phyloP scores from a whole-genome alignment of 345 rosid genomes.

The Hirschfeldia incana region DNA sequence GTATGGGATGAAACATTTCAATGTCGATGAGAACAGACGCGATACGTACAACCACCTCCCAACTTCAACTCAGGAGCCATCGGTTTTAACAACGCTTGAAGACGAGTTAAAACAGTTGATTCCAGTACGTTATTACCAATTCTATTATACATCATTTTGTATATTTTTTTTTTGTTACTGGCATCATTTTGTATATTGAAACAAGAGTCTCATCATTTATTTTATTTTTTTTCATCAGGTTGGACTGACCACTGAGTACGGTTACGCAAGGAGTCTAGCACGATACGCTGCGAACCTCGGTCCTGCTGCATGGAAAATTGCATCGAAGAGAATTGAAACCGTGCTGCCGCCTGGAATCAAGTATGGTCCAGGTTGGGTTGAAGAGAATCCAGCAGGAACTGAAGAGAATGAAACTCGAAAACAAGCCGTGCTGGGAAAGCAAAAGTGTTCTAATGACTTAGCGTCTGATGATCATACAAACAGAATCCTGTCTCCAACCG shows the following conservation, averaged over 20 bases:
- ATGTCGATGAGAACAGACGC: slow-evolving; percentile 76
- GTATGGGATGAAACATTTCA: slow-evolving; percentile 77
- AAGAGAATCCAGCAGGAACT: slow-evolving; percentile 51
- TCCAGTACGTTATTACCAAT: slow-evolving; percentile 56
- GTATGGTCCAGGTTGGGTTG: slow-evolving; percentile 83
- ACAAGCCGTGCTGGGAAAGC: slow-evolving; percentile 28
- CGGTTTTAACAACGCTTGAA: slow-evolving; percentile 51
- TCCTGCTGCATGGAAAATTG: slow-evolving; percentile 73
- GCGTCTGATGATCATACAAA: slow-evolving; percentile 43
- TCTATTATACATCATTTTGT: not conserved
- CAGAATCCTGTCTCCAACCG: slow-evolving; percentile 47
- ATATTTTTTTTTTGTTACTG: not conserved
- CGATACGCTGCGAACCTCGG: slow-evolving; percentile 86
- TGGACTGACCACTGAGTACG: slow-evolving; percentile 68
- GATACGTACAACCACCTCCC: slow-evolving; percentile 57
- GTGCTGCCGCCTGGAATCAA: slow-evolving; percentile 62
- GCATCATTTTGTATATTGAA: not conserved
- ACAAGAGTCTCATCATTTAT: slow-evolving; percentile 20
- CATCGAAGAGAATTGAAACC: slow-evolving; percentile 64
- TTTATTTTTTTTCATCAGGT: slow-evolving; percentile 51
- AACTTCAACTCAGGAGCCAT: slow-evolving; percentile 46
- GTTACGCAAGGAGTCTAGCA: slow-evolving; percentile 87
- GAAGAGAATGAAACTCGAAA: slow-evolving; percentile 45
- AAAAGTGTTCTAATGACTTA: slow-evolving; percentile 37
- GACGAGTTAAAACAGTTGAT: slow-evolving; percentile 69